Evolutionary conservation across 345 rosid species (phyloP), one percentile per base, ranked within the genome.

Genomic region (Lepidium africanum): DNA sequence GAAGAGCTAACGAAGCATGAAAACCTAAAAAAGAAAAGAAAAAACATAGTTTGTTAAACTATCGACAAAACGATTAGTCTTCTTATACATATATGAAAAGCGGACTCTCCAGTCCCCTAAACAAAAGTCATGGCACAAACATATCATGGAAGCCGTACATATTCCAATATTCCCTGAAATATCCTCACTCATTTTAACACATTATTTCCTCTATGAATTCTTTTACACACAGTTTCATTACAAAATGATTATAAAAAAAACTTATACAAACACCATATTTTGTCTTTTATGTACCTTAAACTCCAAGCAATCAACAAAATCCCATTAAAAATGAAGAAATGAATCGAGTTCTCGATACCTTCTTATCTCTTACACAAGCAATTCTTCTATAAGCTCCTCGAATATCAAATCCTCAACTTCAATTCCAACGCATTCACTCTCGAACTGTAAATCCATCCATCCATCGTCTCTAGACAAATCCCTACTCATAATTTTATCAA

Each of bases 391-490:
- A 74, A 93, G 86, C 43, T 88, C 88, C 10, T 86, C 81, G 33
- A 90, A 84, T 25, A 93, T 85, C 63, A 78, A 53, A 65, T 85
- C 91, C 67, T 84, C 95, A 42, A 90, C 65, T 73, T 90, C 96
- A 38, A 88, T 79, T 19, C 83, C 97, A 6, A 81, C 77, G 30
- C 96, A 83, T 77, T 88, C 95, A 9, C 76, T 58, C 41, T 90
- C 92, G 43, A 82, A 87, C 72, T 87, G 92, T 30, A 90, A 76
- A 72, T 83, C 86, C 97, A 90, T 84, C 98, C 98, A 90, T 16
- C 87, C 86, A 38, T 83, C 83, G 10, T 40, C 58, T 74, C 70
- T 86, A 2, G 76, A 62, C 36, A 87, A 77, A 72, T 93, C 96
- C 65, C 74, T 79, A 48, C 73, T 59, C 23, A 80, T 74, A 13